phyloP scores from a whole-genome alignment of 768 basidiomycete species.

The Auricularia auricula-judae region DNA sequence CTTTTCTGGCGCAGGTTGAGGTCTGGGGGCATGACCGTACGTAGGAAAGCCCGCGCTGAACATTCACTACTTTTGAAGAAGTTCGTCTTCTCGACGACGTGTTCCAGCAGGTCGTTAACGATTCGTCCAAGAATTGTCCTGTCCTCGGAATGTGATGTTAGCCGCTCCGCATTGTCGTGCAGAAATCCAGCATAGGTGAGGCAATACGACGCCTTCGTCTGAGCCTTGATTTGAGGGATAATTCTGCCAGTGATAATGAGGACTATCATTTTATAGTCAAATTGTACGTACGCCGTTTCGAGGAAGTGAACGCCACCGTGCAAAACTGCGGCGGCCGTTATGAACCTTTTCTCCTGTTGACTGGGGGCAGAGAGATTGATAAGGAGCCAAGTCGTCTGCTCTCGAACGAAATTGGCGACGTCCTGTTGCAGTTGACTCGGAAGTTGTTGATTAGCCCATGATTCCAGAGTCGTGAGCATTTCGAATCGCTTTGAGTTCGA shows the following conservation, averaged over 20 bases:
- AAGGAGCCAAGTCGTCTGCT: not conserved
- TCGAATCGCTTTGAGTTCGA: too few relatives aligned
- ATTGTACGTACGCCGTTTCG: not conserved
- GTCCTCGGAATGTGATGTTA: not conserved
- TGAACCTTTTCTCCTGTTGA: not conserved
- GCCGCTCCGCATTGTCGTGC: not conserved
- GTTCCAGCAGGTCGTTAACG: not conserved
- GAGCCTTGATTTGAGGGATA: not conserved
- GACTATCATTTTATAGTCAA: not conserved
- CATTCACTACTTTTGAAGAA: not conserved
- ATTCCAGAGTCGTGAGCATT: not conserved
- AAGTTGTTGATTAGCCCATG: not conserved
- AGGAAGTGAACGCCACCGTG: not conserved
- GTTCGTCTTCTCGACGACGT: not conserved
- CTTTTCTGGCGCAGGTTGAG: not conserved
- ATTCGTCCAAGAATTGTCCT: not conserved
- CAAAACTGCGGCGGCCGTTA: not conserved
- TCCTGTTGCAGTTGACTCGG: not conserved
- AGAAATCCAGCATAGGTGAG: not conserved
- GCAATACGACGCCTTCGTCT: not conserved
- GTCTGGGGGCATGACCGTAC: not conserved
- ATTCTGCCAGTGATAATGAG: not conserved
- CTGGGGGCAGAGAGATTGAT: not conserved
- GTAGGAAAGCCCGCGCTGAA: not conserved
- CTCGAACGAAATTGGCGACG: not conserved